Evolutionary conservation across 345 rosid genomes (phyloP), one percentile per base, ranked within the genome.

Genomic region (Lagerstroemia speciosa): DNA sequence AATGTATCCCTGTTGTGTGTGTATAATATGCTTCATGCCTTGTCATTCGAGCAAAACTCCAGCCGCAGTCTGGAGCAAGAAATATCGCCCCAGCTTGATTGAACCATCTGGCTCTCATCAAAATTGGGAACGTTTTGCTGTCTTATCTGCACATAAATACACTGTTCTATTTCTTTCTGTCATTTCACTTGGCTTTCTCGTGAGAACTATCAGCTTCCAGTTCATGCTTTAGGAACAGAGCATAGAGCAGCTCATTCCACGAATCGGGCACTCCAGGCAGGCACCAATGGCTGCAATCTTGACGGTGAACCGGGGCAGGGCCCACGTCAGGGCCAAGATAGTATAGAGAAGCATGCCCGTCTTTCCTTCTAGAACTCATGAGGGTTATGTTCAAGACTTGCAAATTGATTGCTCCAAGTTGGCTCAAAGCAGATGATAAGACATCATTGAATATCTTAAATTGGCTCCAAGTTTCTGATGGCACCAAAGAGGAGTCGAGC

Each of bases 261-360:
- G 91, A 70, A 72, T 91, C 99, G 0, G 99, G 99, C 27, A 94
- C 90, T 31, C 98, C 98, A 16, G 97, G 99, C 41, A 94, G 88
- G 80, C 93, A 94, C 99, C 96, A 94, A 62, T 91, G 99, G 74
- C 93, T 91, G 79, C 98, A 94, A 73, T 91, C 99, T 73, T 89
- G 95, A 62, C 86, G 84, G 69, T 80, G 85, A 22, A 89, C 43
- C 0, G 96, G 85, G 1, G 87, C 93, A 31, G 87, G 93, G 72
- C 88, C 74, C 31, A 64, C 73, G n/a, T 67, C 69, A 5, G 84
- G 78, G 30, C 83, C 85, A 66, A 88, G 58, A 78, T 89, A 91
- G 70, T 89, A 91, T 20, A 91, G 30, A 27, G 99, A 91, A 15
- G 89, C 76, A 57, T 94, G 97, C 46, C 97, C 99, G 29, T 89